Evolutionary conservation across 1,284 basidiomycete genomes (phyloP), one percentile per base, ranked within the genome.

Genomic region (Ustilago lituana): DNA sequence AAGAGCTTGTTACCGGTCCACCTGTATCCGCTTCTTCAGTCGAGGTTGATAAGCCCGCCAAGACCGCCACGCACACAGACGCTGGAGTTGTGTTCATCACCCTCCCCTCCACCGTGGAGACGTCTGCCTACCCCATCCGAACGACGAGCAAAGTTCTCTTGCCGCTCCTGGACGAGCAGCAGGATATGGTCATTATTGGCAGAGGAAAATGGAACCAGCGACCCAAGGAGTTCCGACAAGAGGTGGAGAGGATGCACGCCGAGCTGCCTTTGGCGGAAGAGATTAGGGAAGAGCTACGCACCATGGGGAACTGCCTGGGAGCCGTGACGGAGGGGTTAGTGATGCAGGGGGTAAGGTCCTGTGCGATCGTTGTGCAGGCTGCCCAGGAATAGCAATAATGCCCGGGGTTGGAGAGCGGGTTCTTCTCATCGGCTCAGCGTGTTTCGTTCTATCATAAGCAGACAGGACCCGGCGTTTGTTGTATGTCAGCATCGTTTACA

Each of bases 201-300:
- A 39, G 70, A 22, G 73, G 73, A 7, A 74, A 74, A 23, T 48
- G 64, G 43, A 56, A 50, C 32, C 72, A 74, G 33, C 44, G 72
- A 10, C 55, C 62, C 3, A 55, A 53, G 17, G 39, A 58, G 20
- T 74, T 74, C 41, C 43, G 72, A 5, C 17, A 26, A 7, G 61
- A 72, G 29, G 56, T 62, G 23, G 68, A 63, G 14, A 29, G 19
- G 7, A 63, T 74, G 66, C 48, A 68, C 31, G 45, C 47, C 12
- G 29, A 32, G 4, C 33, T 40, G 17, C 32, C 17, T 26, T 23
- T 32, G 38, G 3, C 27, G 0, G 68, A 73, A 15, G 54, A 62
- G 31, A 14, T 39, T 11, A 20, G 48, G 9, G 56, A 56, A 15
- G 67, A 70, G 27, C 23, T 59, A 35, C 23, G 50, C 9, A 44